Percentiles rank a stretch among this genome's conserved stretches.
phyloP scores from a whole-genome alignment of 2,329 filamentous ascomycete species.

The Epichloe aotearoae region DNA sequence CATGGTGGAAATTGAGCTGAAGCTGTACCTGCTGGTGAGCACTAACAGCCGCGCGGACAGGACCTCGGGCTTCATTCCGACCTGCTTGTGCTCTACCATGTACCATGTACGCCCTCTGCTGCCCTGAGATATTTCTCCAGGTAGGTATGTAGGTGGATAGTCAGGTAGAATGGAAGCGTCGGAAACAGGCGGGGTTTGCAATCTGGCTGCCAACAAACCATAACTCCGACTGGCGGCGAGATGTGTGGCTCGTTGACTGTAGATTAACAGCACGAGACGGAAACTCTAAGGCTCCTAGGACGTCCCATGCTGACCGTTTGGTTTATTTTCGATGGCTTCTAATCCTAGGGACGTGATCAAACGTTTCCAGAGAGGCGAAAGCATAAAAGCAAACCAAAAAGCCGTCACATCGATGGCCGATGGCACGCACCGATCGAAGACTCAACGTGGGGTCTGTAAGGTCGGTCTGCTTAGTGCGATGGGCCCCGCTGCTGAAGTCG shows the following conservation, averaged over 20 bases:
- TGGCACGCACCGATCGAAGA: background rate
- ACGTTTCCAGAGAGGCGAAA: background rate
- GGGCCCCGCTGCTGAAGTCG: background rate
- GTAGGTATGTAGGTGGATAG: background rate
- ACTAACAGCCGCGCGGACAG: no score
- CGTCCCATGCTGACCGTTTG: no score
- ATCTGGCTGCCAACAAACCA: background rate
- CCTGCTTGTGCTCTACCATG: background rate
- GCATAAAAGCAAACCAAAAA: background rate
- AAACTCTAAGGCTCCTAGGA: no score
- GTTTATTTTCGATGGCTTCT: background rate
- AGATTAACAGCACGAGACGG: background rate
- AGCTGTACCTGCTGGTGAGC: background rate
- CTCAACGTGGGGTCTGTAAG: background rate
- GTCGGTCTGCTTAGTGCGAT: background rate
- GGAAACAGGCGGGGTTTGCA: background rate
- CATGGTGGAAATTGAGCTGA: background rate
- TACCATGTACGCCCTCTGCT: no score
- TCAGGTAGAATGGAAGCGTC: background rate
- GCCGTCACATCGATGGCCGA: background rate
- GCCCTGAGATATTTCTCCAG: background rate
- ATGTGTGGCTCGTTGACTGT: no score
- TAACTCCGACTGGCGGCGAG: background rate
- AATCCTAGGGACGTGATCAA: background rate
- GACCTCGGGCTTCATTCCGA: background rate